Evolutionary conservation across 2,329 filamentous ascomycete genomes (phyloP).

Genomic region (Sporothrix schenckii): DNA sequence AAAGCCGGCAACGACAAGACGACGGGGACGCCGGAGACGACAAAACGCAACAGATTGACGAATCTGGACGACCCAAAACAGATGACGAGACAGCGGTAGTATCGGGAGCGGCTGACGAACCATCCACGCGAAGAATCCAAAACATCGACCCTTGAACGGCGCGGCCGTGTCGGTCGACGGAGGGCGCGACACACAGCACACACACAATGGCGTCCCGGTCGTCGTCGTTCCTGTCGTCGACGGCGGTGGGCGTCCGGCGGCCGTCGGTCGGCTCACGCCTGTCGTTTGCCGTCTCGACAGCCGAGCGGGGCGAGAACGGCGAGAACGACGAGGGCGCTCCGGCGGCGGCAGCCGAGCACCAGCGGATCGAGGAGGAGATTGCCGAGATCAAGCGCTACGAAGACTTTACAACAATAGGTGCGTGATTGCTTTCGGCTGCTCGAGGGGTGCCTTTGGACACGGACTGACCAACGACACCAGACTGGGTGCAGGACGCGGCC

Average conservation of each 20-base stretch:
- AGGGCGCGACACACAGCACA: background rate
- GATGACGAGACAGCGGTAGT: background rate
- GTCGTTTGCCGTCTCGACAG: conserved; percentile 67
- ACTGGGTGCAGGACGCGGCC: conserved; percentile 97
- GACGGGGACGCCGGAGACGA: background rate
- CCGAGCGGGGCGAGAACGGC: conserved; percentile 51
- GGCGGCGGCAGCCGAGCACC: conserved; percentile 58
- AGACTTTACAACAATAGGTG: conserved; percentile 94
- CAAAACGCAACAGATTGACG: background rate
- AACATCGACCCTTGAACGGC: background rate
- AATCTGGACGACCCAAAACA: background rate
- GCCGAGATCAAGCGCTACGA: conserved; percentile 98
- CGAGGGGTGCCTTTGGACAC: background rate
- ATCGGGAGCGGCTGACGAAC: background rate
- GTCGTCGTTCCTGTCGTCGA: conserved; percentile 28
- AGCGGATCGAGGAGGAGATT: conserved; percentile 89
- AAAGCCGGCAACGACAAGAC: background rate
- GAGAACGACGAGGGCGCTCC: conserved; percentile 55
- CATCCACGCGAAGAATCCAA: conserved; percentile 1
- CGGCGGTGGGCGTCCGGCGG: conserved; percentile 44
- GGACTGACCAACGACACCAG: conserved; percentile 46
- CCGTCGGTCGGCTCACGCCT: conserved; percentile 66
- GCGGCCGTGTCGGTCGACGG: conserved; percentile 26
- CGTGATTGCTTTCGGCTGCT: background rate
- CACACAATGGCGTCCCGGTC: conserved; percentile 32